Percentiles rank a stretch among this genome's conserved stretches.
phyloP scores from a whole-genome alignment of 176 grass and related monocot genomes.

The Guadua angustifolia region DNA sequence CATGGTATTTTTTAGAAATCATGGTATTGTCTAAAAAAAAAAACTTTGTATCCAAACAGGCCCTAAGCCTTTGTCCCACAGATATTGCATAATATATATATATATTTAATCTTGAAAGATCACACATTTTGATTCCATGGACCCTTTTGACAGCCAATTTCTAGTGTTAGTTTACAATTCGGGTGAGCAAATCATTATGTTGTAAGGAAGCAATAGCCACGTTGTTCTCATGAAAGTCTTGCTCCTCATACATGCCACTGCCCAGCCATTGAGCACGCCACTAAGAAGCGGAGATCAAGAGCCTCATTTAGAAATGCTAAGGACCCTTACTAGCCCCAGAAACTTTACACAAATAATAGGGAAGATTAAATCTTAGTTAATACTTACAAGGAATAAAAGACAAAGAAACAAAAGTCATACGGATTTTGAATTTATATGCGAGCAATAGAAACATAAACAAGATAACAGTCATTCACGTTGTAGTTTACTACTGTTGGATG shows the following conservation, averaged over 20 bases:
- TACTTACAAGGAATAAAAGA: not conserved
- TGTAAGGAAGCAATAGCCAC: not conserved
- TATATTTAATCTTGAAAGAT: too few species aligned
- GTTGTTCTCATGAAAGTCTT: not conserved
- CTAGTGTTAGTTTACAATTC: not conserved
- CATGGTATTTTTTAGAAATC: too few species aligned
- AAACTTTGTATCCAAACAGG: too few species aligned
- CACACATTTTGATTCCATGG: too few species aligned
- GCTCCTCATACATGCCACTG: not conserved
- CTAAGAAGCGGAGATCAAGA: not conserved
- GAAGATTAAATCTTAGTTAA: not conserved
- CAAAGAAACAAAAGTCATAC: not conserved
- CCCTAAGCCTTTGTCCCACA: too few species aligned
- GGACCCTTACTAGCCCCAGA: not conserved
- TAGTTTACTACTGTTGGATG: not conserved
- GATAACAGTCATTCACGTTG: not conserved
- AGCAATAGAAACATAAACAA: not conserved
- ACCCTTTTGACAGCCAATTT: not conserved
- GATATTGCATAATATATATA: too few species aligned
- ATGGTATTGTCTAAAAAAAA: too few species aligned
- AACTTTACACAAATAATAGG: not conserved
- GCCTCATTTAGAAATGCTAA: not conserved
- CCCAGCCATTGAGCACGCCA: not conserved
- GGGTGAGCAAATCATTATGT: not conserved
- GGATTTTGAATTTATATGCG: not conserved